Evolutionary conservation across 176 grass and related monocot genomes (phyloP), one percentile per base, ranked within the genome.

Genomic region (Chloris gayana): DNA sequence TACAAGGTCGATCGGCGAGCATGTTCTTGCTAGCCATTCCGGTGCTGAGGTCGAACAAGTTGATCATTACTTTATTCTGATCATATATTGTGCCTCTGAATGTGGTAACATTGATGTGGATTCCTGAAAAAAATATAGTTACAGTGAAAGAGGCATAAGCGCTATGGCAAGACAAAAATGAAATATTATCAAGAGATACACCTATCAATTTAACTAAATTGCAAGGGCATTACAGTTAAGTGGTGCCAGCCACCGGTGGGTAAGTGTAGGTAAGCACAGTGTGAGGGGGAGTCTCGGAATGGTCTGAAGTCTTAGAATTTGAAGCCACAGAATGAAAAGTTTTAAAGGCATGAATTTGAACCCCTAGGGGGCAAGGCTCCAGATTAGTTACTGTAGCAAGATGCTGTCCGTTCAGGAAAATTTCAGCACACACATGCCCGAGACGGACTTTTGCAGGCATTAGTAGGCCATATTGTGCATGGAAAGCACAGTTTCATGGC

Each of bases 1-100:
- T 84, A 9, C 70, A 81, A 83, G 38, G 9, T 87, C 71, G 79
- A 64, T 87, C 77, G 0, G 67, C 21, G 32, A 73, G 73, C 78
- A 82, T 46, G 46, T 87, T 85, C 2, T 58, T 64, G 79, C 69
- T 85, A 69, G 89, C 49, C 89, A 94, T 91, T 67, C 89, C 80
- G 9, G 92, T 11, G 22, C 77, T 87, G 61, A 87, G 73, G 56
- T 94, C 89, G 11, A 91, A 91, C 73, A 89, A 39, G 72, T 87
- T 94, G 73, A 91, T 89, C 92, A 94, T 87, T 47, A 72, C 60
- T 30, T 79, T 50, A 56, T 65, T 81, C 35, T 71, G 29, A 77
- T 44, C 0, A 89, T 58, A 76, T 50, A 65, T 6, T 27, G 30
- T 49, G 3, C 78, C 66, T 82, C 58, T 14, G 14, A 67, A 66